Base-by-base conservation (phyloP, 2,329 filamentous ascomycete species). In the Helotiales sp. region DNA sequence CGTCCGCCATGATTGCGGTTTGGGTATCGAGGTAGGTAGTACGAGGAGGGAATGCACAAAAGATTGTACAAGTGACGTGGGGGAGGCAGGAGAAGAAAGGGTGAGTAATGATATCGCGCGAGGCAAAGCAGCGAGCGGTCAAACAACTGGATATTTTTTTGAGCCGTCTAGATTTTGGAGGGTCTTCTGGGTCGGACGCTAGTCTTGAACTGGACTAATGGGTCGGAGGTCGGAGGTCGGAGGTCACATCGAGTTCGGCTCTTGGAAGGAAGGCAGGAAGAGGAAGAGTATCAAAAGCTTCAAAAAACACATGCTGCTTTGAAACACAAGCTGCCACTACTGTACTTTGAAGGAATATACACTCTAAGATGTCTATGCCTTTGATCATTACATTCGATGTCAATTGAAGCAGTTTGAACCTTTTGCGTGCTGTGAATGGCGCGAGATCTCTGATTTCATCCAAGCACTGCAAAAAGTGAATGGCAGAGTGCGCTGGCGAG, bases 1-100 rank as follows among this genome's bases (percentile, higher is more conserved):
- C 79, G 82, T 89, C 87, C 58, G 86, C 87, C 76, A 78, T 77
- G 69, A 70, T 76, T 69, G 68, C 70, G 63, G 30, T 40, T 49
- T 61, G 40, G 57, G 30, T 26, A 40, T 50, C 20, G 50, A 63
- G n/a, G 37, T 32, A 26, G 24, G 52, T 24, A 34, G 62, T 45
- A 52, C n/a, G 64, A 52, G 50, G 20, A 60, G 22, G 20, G 37
- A 67, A 22, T 17, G 58, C 55, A 34, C 24, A 49, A 24, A 61
- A 59, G 45, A 47, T 2, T 55, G 58, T 34, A 54, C 26, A 50
- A 70, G 49, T 58, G 52, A 54, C 22, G 22, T 52, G 22, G 52
- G 43, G 24, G n/a, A 45, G 22, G n/a, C n/a, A 8, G 22, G 50
- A 40, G n/a, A 13, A 47, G 24, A 20, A 22, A 30, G 40, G 34